These are phyloP conservation scores for Basipetospora chlamydospora DNA, from an alignment of 2,329 filamentous ascomycete genomes.

Conservation along the genomic window DNA sequence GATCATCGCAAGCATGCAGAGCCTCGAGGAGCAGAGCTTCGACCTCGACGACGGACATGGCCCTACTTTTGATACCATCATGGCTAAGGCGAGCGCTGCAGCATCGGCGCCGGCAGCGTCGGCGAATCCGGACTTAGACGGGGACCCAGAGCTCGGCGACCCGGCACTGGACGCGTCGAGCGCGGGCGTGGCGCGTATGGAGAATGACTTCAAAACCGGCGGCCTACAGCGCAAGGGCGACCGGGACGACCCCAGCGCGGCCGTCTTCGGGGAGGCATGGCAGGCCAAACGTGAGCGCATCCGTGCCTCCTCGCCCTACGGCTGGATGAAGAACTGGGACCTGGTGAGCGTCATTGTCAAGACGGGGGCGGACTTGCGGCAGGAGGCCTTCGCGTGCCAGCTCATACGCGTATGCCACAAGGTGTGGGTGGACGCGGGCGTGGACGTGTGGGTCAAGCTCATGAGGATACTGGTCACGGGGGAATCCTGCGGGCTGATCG, in stretches of 20 bases:
- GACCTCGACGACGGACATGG: conserved; percentile 56
- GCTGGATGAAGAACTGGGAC: conserved; percentile 85
- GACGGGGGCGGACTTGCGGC: conserved; percentile 67
- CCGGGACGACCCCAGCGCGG: conserved; percentile 71
- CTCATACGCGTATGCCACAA: conserved; percentile 68
- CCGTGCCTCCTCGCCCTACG: conserved; percentile 68
- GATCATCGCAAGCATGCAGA: conserved; percentile 86
- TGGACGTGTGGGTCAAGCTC: conserved; percentile 75
- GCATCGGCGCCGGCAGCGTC: conserved; percentile 20
- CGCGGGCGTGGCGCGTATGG: conserved; percentile 70
- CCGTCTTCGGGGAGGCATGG: conserved; percentile 80
- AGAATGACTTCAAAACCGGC: conserved; percentile 78
- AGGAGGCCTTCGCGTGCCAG: conserved; percentile 79
- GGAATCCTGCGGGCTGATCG: conserved; percentile 70
- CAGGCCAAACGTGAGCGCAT: conserved; percentile 72
- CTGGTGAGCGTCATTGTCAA: conserved; percentile 78
- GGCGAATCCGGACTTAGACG: conserved; percentile 36
- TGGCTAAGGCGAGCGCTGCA: conserved; percentile 52
- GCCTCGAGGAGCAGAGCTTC: conserved; percentile 72
- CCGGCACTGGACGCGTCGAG: conserved; percentile 43
- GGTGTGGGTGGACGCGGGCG: conserved; percentile 62
- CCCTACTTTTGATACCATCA: conserved; percentile 70
- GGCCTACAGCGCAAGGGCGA: conserved; percentile 70
- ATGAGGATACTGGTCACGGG: conserved; percentile 81
- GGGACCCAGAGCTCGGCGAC: conserved; percentile 35